phyloP scores from a whole-genome alignment of 2,329 filamentous ascomycete genomes.

The Huntiella decipiens region DNA sequence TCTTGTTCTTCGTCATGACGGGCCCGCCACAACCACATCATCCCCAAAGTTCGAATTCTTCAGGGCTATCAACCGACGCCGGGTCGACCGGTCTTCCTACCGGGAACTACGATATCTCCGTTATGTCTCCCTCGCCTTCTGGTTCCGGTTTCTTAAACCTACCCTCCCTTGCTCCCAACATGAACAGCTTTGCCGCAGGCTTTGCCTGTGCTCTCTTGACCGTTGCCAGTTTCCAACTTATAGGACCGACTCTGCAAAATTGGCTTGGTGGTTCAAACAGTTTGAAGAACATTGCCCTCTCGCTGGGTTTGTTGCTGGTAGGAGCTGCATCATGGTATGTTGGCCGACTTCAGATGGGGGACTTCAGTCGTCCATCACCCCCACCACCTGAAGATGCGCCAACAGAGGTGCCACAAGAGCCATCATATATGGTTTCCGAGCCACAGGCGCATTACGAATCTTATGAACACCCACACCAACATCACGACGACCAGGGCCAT shows the following conservation, averaged over 20 bases:
- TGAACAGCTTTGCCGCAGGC: constrained; percentile 81
- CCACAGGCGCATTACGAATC: constrained; percentile 17
- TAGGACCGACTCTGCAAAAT: constrained; percentile 52
- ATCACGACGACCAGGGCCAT: constrained; percentile 9
- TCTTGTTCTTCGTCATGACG: constrained; percentile 21
- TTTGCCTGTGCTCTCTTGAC: constrained; percentile 57
- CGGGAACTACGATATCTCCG: constrained; percentile 93
- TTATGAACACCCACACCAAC: constrained; percentile 12
- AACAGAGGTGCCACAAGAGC: constrained; percentile 11
- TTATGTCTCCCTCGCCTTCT: constrained; percentile 80
- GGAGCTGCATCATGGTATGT: constrained; percentile 59
- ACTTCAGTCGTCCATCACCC: constrained; percentile 11
- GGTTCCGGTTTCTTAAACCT: constrained; percentile 84
- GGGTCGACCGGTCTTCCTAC: constrained; percentile 48
- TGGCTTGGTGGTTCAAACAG: constrained; percentile 57
- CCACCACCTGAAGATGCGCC: constrained; percentile 15
- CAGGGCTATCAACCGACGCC: constrained; percentile 25
- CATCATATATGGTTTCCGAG: constrained; percentile 18
- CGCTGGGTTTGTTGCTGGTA: constrained; percentile 52
- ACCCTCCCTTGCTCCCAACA: constrained; percentile 68
- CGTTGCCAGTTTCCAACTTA: constrained; percentile 51
- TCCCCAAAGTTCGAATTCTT: constrained; percentile 64
- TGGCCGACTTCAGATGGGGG: constrained; percentile 21
- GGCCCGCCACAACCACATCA: constrained; percentile 59
- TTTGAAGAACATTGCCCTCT: constrained; percentile 53